Evolutionary conservation across 2,329 filamentous ascomycete species (phyloP), one percentile per base, ranked within the genome.

Genomic region (Aureobasidium lini): DNA sequence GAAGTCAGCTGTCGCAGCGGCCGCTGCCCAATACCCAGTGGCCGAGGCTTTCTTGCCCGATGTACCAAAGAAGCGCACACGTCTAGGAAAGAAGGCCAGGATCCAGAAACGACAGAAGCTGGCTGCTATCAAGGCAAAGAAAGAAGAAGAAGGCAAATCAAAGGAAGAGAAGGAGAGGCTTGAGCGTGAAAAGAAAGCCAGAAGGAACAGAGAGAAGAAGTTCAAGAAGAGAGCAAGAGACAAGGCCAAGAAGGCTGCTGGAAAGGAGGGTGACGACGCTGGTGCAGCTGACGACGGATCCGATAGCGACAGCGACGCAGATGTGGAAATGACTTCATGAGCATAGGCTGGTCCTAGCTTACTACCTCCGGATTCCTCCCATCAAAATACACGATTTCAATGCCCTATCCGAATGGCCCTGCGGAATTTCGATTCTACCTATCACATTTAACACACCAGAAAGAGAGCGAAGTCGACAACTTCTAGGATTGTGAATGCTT

Each of bases 201-300:
- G 64, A 32, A 61, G 65, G 28, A 72, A 72, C 60, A 63, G 69
- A 6, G 68, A 71, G 56, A 72, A 72, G 67, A 71, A 72, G 61
- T 64, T 69, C 15, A 72, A 71, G 64, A 70, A 69, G 61, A 67
- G 66, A 61, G 63, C 65, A 39, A 63, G 65, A 42, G 70, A 71
- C 32, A 70, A 70, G 63, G 69, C 68, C 9, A 71, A 70, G 65
- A 71, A 70, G 59, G 64, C 62, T 8, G 66, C 61, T 54, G 60
- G 46, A 13, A 52, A 29, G n/a, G 58, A 50, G 1, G 47, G 39
- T 18, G 58, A 42, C 7, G 34, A 36, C 3, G 44, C 32, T 13
- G 54, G 42, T 34, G 40, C 28, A 10, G 56, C 13, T 1, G 43
- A 32, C 23, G 60, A 3, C 11, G 52, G 1, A 2, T 46, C 40